These are phyloP conservation scores for Nakazawaea siamensis DNA, from an alignment of 805 yeast species.

Conservation along the genomic window DNA sequence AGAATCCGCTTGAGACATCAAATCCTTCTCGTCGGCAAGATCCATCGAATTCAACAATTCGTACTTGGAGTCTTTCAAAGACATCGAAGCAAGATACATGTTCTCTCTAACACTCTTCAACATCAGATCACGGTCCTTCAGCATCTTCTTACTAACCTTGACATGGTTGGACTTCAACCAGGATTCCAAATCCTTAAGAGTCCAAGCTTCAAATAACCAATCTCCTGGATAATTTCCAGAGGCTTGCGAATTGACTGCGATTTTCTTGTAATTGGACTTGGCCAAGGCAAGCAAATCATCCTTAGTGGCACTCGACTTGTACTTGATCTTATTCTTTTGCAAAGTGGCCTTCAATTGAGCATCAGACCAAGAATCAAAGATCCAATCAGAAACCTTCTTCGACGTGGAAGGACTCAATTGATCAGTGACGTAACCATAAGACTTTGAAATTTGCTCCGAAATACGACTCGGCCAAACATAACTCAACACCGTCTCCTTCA, in stretches of 20 bases:
- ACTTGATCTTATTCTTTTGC: constrained; percentile 22
- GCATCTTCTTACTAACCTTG: constrained; percentile 20
- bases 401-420: background rate
- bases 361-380: constrained; percentile 39
- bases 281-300: constrained; percentile 35
- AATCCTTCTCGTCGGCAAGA: constrained; percentile 24
- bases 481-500: constrained; percentile 16
- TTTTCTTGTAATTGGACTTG: constrained; percentile 29
- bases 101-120: constrained; percentile 35
- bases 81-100: constrained; percentile 32
- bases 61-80: constrained; percentile 23
- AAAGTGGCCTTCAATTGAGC: constrained; percentile 25
- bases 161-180: constrained; percentile 43
- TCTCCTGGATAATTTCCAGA: constrained; percentile 42
- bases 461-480: constrained; percentile 11
- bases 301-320: constrained; percentile 19
- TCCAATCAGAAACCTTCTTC: constrained; percentile 27
- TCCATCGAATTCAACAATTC: constrained; percentile 33
- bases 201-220: constrained; percentile 49
- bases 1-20: constrained; percentile 27
- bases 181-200: constrained; percentile 33
- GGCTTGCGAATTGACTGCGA: constrained; percentile 25
- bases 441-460: constrained; percentile 1
- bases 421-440: constrained; percentile 7
- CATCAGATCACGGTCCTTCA: constrained; percentile 34